Evolutionary conservation across 345 rosid species (phyloP).

Genomic region (Brassica nigra): DNA sequence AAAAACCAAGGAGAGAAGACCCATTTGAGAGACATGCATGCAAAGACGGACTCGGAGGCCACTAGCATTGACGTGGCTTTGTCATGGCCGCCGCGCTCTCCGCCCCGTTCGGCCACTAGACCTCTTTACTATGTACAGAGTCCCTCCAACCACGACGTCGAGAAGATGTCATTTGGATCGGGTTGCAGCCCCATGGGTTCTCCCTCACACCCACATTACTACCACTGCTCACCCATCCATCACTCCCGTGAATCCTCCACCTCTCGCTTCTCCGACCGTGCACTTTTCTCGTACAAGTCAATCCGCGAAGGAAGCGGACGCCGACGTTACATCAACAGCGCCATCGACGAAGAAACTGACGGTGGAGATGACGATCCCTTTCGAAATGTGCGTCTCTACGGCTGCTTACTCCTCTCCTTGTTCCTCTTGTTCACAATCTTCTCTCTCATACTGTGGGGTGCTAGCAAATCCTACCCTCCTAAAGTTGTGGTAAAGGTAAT

Average conservation of each 20-base stretch:
- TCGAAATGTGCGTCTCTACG: constrained; percentile 58
- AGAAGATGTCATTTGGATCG: constrained; percentile 95
- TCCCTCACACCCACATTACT: constrained; percentile 71
- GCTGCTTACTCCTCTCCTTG: constrained; percentile 55
- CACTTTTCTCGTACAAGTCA: constrained; percentile 61
- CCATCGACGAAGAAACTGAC: constrained; percentile 42
- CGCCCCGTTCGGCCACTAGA: constrained; percentile 49
- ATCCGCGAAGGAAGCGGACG: constrained; percentile 37
- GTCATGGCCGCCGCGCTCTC: constrained; percentile 66
- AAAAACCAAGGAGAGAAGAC: background rate
- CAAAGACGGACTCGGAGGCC: constrained; percentile 90
- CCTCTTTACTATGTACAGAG: constrained; percentile 91
- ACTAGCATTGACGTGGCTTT: constrained; percentile 72
- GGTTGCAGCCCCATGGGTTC: constrained; percentile 73
- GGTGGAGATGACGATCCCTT: constrained; percentile 31
- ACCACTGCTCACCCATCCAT: constrained; percentile 89
- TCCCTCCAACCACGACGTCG: constrained; percentile 91
- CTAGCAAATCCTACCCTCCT: constrained; percentile 77
- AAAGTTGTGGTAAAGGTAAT: constrained; percentile 67
- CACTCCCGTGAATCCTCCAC: constrained; percentile 97
- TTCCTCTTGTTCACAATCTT: constrained; percentile 60
- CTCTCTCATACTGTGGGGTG: constrained; percentile 81
- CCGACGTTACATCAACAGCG: constrained; percentile 33
- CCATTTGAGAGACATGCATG: constrained; percentile 56
- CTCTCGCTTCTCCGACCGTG: constrained; percentile 74